Evolutionary conservation across 106 monocot genomes (phyloP), one percentile per base, ranked within the genome.

Genomic region (Narthecium ossifragum): DNA sequence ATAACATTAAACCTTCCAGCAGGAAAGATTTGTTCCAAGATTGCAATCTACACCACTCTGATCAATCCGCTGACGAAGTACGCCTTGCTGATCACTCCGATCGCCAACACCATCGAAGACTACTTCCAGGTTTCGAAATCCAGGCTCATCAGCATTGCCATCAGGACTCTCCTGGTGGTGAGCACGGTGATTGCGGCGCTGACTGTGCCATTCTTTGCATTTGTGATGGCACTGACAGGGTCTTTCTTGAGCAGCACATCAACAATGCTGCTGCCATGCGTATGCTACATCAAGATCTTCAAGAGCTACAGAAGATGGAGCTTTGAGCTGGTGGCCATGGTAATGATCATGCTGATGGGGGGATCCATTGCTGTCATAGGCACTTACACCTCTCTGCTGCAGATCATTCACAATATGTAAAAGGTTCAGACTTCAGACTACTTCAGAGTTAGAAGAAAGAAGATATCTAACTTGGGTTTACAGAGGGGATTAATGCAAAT

Each of bases 251-350:
- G 93, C 61, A 79, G 69, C 68, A 82, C 82, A 5, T 79, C 81
- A 0, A 79, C 85, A 1, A 76, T 93, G 24, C 14, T 93, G 39
- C 26, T 93, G n/a, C 93, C 93, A 6, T 93, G 82, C 61, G 15
- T 67, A 10, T 93, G 93, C 53, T 93, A 93, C 62, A 70, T 93
- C 15, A 88, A 80, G 79, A 79, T 93, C 26, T 81, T 81, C 36
- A 80, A 50, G 66, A 25, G 8, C 15, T 71, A 57, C 1, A 34
- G 30, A 31, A 45, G 48, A 23, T 50, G 60, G 37, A 52, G 76
- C 5, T 4, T 62, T 8, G 82, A 93, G 51, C 18, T 68, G 0
- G 50, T 66, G 2, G 8, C 46, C 30, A 63, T 85, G 25, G 20
- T 74, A 1, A 61, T 30, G 26, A 85, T 93, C 21, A 58, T 77